These are phyloP conservation scores for Exophiala oligosperma DNA, from an alignment of 2,329 filamentous ascomycete species.

Conservation along the genomic window DNA sequence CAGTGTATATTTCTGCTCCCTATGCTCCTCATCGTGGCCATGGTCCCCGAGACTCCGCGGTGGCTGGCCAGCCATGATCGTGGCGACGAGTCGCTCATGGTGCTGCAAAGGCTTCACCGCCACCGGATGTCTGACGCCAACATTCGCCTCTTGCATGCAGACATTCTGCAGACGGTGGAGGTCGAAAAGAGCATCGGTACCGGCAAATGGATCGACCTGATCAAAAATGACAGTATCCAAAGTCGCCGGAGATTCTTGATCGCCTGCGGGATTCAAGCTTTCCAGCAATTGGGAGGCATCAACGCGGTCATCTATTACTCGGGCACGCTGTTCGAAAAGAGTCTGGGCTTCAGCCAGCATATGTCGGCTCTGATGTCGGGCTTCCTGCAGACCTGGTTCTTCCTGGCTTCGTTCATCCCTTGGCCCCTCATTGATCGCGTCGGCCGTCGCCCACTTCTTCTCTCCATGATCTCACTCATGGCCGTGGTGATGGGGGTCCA, in stretches of 20 bases:
- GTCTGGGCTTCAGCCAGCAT: slow-evolving; percentile 40
- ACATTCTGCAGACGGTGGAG: slow-evolving; percentile 48
- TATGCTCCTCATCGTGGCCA: slow-evolving; percentile 45
- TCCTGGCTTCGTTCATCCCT: slow-evolving; percentile 52
- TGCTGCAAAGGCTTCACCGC: slow-evolving; percentile 45
- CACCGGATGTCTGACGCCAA: slow-evolving; percentile 42
- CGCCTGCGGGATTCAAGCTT: slow-evolving; percentile 54
- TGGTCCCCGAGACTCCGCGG: slow-evolving; percentile 47
- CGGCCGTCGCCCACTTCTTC: neutral
- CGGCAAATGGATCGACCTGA: slow-evolving; percentile 46
- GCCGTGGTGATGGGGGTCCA: slow-evolving; percentile 61
- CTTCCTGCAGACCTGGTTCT: slow-evolving; percentile 56
- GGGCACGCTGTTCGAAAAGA: slow-evolving; percentile 43
- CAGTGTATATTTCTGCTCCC: slow-evolving; percentile 52
- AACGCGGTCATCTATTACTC: slow-evolving; percentile 36
- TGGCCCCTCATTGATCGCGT: slow-evolving; percentile 41
- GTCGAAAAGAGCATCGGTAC: slow-evolving; percentile 49
- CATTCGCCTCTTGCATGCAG: slow-evolving; percentile 47
- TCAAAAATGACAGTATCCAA: slow-evolving; percentile 50
- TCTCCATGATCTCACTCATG: neutral
- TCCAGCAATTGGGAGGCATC: slow-evolving; percentile 49
- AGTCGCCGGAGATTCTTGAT: slow-evolving; percentile 53
- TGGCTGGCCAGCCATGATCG: slow-evolving; percentile 49
- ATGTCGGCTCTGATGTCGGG: slow-evolving; percentile 52
- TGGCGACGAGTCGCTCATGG: slow-evolving; percentile 46